These are phyloP conservation scores for Ceratorhiza oryzae-sativae DNA, from an alignment of 1,284 basidiomycete species.

Conservation along the genomic window DNA sequence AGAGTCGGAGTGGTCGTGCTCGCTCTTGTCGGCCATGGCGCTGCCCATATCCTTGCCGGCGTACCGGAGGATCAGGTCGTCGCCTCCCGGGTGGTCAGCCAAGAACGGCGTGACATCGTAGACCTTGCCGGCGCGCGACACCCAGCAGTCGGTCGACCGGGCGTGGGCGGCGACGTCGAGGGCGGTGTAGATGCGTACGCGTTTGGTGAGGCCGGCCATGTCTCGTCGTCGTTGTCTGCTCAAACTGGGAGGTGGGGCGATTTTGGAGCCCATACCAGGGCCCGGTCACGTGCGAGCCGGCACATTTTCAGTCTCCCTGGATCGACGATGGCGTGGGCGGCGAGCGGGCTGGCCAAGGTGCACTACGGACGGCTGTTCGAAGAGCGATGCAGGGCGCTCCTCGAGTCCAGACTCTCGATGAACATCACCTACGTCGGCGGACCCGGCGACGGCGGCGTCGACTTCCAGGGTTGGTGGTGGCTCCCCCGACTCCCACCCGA, in stretches of 20 bases:
- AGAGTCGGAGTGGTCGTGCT: conserved; percentile 92
- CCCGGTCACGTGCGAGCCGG: conserved; percentile 12
- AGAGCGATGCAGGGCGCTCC: conserved; percentile 65
- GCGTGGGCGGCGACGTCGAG: conserved; percentile 74
- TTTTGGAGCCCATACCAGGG: not conserved
- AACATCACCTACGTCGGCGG: conserved; percentile 75
- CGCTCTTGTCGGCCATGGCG: conserved; percentile 82
- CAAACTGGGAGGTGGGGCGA: not conserved
- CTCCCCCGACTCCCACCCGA: conserved; percentile 57
- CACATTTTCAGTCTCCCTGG: not conserved
- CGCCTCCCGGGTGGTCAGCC: conserved; percentile 84
- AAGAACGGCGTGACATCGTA: conserved; percentile 81
- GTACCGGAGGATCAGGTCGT: conserved; percentile 79
- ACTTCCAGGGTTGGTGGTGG: conserved; percentile 94
- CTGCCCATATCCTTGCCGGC: conserved; percentile 85
- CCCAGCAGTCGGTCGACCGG: conserved; percentile 70
- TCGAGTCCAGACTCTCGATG: conserved; percentile 78
- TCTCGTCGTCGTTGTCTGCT: not conserved
- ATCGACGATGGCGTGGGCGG: not conserved
- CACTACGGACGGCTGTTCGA: conserved; percentile 80
- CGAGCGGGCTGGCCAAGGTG: conserved; percentile 48
- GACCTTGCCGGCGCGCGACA: conserved; percentile 73
- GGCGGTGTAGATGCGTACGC: conserved; percentile 63
- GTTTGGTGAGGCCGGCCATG: conserved; percentile 19
- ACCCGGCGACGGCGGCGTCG: conserved; percentile 82